Evolutionary conservation across 805 yeast species (phyloP).

Genomic region (Candida adriatica): DNA sequence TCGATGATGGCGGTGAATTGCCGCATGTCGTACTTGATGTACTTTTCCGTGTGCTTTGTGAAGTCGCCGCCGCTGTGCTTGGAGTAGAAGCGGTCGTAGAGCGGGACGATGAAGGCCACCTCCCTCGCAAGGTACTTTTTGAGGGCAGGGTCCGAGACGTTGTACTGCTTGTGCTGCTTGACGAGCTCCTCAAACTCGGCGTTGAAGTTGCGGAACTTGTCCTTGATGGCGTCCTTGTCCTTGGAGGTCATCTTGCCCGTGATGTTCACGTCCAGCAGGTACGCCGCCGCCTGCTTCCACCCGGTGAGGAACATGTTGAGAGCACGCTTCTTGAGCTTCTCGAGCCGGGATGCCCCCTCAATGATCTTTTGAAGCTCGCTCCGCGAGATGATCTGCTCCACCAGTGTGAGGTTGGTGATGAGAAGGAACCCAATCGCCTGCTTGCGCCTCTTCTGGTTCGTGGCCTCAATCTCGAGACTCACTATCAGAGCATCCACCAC

Average conservation of each 20-base stretch:
- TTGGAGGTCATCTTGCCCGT: slow-evolving; percentile 53
- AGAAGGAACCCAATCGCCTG: slow-evolving; percentile 59
- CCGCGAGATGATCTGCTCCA: slow-evolving; percentile 66
- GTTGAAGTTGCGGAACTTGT: slow-evolving; percentile 77
- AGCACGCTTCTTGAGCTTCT: slow-evolving; percentile 64
- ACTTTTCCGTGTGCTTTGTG: slow-evolving; percentile 63
- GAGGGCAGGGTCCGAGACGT: slow-evolving; percentile 59
- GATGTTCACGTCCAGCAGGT: slow-evolving; percentile 74
- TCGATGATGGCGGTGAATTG: slow-evolving; percentile 34
- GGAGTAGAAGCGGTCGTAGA: slow-evolving; percentile 80
- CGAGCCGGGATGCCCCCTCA: slow-evolving; percentile 63
- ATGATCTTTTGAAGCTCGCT: slow-evolving; percentile 49
- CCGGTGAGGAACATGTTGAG: slow-evolving; percentile 62
- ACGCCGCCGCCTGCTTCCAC: slow-evolving; percentile 77
- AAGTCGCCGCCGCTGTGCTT: slow-evolving; percentile 66
- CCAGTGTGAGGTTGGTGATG: slow-evolving; percentile 60
- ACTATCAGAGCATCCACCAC: slow-evolving; percentile 67
- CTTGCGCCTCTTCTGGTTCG: slow-evolving; percentile 25
- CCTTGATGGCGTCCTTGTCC: slow-evolving; percentile 77
- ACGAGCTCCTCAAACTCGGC: slow-evolving; percentile 74
- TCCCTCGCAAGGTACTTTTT: slow-evolving; percentile 62
- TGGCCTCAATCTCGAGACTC: slow-evolving; percentile 55
- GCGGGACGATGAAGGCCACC: slow-evolving; percentile 68
- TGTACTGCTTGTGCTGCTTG: slow-evolving; percentile 55
- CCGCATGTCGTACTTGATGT: slow-evolving; percentile 55